A percentile compares a stretch with the other conserved stretches of the same genome.
phyloP scores from a whole-genome alignment of 345 rosid genomes.

The Brassica carinata region DNA sequence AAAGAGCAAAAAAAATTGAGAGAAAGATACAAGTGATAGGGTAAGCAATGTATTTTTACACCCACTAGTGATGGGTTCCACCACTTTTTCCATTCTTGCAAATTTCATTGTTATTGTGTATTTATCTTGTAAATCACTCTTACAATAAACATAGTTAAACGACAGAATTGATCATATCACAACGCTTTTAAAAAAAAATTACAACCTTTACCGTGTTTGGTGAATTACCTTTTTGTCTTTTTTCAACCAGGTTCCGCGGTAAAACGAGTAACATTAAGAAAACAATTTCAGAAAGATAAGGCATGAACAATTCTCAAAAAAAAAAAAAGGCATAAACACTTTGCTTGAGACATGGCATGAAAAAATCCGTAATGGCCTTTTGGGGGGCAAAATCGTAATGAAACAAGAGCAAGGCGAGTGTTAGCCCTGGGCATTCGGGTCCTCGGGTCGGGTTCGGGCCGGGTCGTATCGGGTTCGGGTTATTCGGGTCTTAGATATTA shows the following conservation, averaged over 20 bases:
- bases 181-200: neutral
- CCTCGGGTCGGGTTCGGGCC: too few species aligned
- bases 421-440: too few species aligned
- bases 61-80: neutral
- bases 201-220: neutral
- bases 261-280: neutral
- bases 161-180: neutral
- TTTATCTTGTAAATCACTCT: too few species aligned
- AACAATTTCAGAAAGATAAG: neutral
- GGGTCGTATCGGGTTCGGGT: too few species aligned
- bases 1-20: too few species aligned
- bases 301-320: neutral
- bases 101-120: neutral
- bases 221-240: neutral
- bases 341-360: neutral
- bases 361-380: neutral
- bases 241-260: neutral
- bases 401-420: conserved; percentile 1
- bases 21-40: too few species aligned
- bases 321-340: neutral
- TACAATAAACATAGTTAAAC: neutral
- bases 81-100: neutral
- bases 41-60: neutral
- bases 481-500: too few species aligned
- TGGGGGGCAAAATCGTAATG: conserved; percentile 19